Conservation (phyloP, 1,284 basidiomycete species). For the Boletus mariae region DNA sequence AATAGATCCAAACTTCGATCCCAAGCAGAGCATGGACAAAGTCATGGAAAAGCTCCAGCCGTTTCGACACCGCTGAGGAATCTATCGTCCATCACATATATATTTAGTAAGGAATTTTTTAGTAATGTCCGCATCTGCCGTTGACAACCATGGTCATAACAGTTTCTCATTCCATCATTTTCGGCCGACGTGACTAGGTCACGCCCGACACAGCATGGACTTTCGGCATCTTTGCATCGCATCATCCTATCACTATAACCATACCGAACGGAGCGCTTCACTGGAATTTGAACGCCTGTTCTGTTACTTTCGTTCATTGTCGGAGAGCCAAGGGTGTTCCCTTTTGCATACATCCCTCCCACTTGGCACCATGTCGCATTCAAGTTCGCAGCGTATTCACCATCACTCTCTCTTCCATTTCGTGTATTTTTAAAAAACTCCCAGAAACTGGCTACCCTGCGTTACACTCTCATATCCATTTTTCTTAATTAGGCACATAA, state of each 20-base stretch:
- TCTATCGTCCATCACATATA: constrained; percentile 1
- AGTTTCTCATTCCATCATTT: constrained; percentile 18
- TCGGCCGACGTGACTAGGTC: constrained; percentile 11
- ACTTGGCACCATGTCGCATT: constrained; percentile 8
- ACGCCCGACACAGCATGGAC: constrained; percentile 18
- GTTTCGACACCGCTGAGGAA: constrained; percentile 29
- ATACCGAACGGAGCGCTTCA: constrained; percentile 20
- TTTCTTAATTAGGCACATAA: constrained; percentile 21
- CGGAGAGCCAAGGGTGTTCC: constrained; percentile 9
- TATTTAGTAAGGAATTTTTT: constrained; percentile 16
- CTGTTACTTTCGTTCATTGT: constrained; percentile 17
- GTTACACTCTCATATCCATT: constrained; percentile 10
- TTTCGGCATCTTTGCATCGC: constrained; percentile 24
- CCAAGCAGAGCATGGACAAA: constrained; percentile 36
- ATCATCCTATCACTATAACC: constrained; percentile 19
- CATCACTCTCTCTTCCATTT: constrained; percentile 1
- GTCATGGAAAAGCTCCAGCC: constrained; percentile 38
- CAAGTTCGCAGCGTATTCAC: constrained; percentile 11
- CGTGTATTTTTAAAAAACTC: constrained; percentile 26
- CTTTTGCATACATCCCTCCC: constrained; percentile 11
- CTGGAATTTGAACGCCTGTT: constrained; percentile 29
- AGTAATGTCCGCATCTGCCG: neutral
- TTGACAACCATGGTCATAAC: constrained; percentile 8
- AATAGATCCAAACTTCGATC: constrained; percentile 34
- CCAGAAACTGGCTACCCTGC: constrained; percentile 5